Evolutionary conservation across 129 eudicot species (phyloP).

Genomic region (Chrysanthemum makinoi): DNA sequence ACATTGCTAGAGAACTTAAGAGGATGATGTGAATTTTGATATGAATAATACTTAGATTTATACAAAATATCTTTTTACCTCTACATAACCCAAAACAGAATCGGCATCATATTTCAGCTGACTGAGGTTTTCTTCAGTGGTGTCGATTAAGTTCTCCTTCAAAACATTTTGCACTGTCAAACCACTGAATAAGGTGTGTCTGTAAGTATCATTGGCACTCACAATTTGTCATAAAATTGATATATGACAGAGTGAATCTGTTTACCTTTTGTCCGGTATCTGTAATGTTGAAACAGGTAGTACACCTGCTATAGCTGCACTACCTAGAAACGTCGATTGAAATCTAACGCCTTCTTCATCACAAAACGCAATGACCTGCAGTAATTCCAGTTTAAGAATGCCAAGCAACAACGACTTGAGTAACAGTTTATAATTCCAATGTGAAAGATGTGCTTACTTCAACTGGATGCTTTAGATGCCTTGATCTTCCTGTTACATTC

Average conservation of each 20-base stretch:
- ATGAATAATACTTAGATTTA: not conserved
- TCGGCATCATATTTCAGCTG: conserved; percentile 79
- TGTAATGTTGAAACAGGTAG: conserved; percentile 73
- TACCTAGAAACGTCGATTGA: conserved; percentile 93
- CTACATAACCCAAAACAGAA: conserved; percentile 86
- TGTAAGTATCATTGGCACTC: conserved; percentile 25
- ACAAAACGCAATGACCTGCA: conserved; percentile 90
- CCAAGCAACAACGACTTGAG: conserved; percentile 6
- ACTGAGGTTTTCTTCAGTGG: conserved; percentile 55
- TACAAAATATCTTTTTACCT: conserved; percentile 50
- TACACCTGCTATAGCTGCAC: conserved; percentile 97
- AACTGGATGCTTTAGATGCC: conserved; percentile 65
- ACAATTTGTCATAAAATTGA: not conserved
- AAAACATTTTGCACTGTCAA: conserved; percentile 79
- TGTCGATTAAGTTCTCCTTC: conserved; percentile 56
- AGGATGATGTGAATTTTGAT: conserved; percentile 3
- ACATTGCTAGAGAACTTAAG: not conserved
- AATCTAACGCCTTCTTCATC: conserved; percentile 98
- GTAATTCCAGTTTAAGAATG: conserved; percentile 16
- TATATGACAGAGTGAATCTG: conserved; percentile 17
- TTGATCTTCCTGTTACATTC: conserved; percentile 48
- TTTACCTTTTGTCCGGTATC: conserved; percentile 76
- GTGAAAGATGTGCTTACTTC: conserved; percentile 49
- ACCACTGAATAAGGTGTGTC: conserved; percentile 55
- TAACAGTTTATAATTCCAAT: not conserved